Evolutionary conservation across 352 stramenopile genomes (phyloP).

Genomic region (Aphanomyces invadans): DNA sequence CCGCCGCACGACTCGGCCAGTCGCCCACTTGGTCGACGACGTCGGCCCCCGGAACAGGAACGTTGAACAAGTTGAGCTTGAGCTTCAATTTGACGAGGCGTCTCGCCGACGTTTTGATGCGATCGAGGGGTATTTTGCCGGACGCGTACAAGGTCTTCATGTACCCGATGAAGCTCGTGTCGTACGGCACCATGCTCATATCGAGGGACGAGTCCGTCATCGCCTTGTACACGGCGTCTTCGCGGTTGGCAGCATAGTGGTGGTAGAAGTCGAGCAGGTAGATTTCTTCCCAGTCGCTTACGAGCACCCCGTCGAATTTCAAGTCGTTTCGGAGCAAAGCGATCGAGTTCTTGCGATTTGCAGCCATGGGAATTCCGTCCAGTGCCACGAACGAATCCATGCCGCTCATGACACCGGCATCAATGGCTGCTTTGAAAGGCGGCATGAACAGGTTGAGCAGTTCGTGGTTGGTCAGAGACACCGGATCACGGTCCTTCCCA

Average conservation of each 20-base stretch:
- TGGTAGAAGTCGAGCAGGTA: conserved; percentile 72
- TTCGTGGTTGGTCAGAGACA: conserved; percentile 65
- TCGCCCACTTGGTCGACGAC: conserved; percentile 44
- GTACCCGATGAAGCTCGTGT: conserved; percentile 52
- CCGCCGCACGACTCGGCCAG: conserved; percentile 39
- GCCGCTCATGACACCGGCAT: conserved; percentile 70
- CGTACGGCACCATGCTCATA: conserved; percentile 86
- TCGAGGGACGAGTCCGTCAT: conserved; percentile 82
- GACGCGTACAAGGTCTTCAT: conserved; percentile 35
- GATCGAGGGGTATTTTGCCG: conserved; percentile 9
- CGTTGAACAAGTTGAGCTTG: conserved; percentile 59
- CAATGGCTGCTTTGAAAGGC: conserved; percentile 73
- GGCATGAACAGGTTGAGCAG: conserved; percentile 79
- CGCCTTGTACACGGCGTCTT: conserved; percentile 56
- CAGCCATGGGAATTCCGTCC: conserved; percentile 85
- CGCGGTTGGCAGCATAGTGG: conserved; percentile 36
- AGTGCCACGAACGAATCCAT: conserved; percentile 93
- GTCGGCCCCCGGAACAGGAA: conserved; percentile 39
- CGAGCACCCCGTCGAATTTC: conserved; percentile 78
- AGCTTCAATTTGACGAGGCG: conserved; percentile 68
- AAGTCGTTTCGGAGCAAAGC: conserved; percentile 82
- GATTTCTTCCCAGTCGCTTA: conserved; percentile 92
- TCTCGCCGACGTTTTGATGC: conserved; percentile 47
- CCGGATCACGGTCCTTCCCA: conserved; percentile 72
- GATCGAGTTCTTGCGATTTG: conserved; percentile 60